phyloP scores from a whole-genome alignment of 148 eudicot species.

The Pharnaceum exiguum region DNA sequence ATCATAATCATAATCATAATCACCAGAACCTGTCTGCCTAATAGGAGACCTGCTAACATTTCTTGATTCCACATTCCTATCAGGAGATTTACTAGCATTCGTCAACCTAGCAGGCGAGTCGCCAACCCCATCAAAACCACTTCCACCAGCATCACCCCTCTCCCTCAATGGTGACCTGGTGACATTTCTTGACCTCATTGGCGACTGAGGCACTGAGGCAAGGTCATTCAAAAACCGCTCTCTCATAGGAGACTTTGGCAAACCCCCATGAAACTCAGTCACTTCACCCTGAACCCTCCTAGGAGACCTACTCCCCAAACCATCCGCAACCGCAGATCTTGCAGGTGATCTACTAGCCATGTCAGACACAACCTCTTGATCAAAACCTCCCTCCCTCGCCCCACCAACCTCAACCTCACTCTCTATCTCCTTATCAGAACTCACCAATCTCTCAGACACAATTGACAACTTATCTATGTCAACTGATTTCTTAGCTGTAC shows the following conservation, averaged over 20 bases:
- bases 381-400: slow-evolving; percentile 14
- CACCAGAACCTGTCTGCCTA: slow-evolving; percentile 9
- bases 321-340: slow-evolving; percentile 21
- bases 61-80: slow-evolving; percentile 19
- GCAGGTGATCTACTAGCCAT: slow-evolving; percentile 17
- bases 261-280: slow-evolving; percentile 20
- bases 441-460: slow-evolving; percentile 26
- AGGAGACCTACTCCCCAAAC: slow-evolving; percentile 10
- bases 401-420: slow-evolving; percentile 4
- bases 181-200: slow-evolving; percentile 6
- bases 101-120: not conserved
- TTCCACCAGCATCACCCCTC: not conserved
- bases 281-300: slow-evolving; percentile 9
- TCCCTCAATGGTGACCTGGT: slow-evolving; percentile 25
- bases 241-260: slow-evolving; percentile 23
- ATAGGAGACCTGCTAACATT: slow-evolving; percentile 17
- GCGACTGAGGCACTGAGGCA: slow-evolving; percentile 5
- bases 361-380: slow-evolving; percentile 8
- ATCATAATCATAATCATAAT: slow-evolving; percentile 4
- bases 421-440: slow-evolving; percentile 10
- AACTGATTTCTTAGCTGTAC: slow-evolving; percentile 42
- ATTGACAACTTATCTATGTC: slow-evolving; percentile 28
- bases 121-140: not conserved
- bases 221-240: slow-evolving; percentile 26
- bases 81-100: not conserved